Evolutionary conservation across 495 filamentous ascomycete genomes (phyloP).

Genomic region (Neurospora discreta): DNA sequence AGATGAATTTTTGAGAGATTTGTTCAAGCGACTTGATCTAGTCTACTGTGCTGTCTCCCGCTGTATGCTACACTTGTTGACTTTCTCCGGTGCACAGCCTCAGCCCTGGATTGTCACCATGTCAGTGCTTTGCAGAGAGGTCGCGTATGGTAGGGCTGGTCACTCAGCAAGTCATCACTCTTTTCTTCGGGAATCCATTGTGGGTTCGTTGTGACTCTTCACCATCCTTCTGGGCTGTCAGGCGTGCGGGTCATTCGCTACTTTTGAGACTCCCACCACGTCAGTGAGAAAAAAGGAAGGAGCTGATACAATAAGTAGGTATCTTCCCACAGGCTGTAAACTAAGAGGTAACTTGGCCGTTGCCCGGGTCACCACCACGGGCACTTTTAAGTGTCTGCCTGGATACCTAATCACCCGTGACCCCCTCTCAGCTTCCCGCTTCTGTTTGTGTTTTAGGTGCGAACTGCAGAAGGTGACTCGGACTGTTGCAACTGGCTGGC

Average conservation of each 20-base stretch:
- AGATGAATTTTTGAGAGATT: too few relatives aligned
- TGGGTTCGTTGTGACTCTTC: conserved; percentile 10
- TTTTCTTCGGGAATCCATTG: neutral
- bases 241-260: neutral
- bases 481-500: neutral
- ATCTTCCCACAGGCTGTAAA: neutral
- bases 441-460: neutral
- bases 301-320: neutral
- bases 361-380: neutral
- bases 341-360: neutral
- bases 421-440: neutral
- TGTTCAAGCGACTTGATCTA: too few relatives aligned
- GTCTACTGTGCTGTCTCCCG: neutral
- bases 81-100: neutral
- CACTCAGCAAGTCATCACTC: neutral
- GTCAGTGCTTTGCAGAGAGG: neutral
- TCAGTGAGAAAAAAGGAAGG: neutral
- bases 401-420: neutral
- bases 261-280: neutral
- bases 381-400: neutral
- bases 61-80: neutral
- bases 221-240: neutral
- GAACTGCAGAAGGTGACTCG: neutral
- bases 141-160: conserved; percentile 13
- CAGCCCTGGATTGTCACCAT: neutral